Evolutionary conservation across 2,329 filamentous ascomycete genomes (phyloP).

Genomic region (Paraconiothyrium sp.): DNA sequence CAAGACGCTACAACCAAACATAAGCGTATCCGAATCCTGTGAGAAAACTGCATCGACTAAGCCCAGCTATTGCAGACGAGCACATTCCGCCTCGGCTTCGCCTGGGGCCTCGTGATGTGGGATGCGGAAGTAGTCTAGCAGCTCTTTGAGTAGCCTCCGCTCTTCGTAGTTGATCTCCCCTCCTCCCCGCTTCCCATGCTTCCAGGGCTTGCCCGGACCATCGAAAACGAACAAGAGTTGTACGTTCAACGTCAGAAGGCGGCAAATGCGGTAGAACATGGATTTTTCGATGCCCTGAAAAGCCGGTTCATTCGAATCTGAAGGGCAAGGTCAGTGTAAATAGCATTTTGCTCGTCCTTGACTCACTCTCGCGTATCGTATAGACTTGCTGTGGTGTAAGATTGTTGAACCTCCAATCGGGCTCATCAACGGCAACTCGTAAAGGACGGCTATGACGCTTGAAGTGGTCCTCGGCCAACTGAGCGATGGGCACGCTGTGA

Average conservation of each 20-base stretch:
- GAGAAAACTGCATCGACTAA: slow-evolving; percentile 61
- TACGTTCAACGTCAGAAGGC: slow-evolving; percentile 60
- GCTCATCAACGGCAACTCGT: slow-evolving; percentile 55
- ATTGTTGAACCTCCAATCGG: slow-evolving; percentile 57
- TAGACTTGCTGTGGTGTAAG: slow-evolving; percentile 46
- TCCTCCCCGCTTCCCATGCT: slow-evolving; percentile 42
- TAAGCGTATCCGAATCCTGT: slow-evolving; percentile 58
- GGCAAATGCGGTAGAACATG: slow-evolving; percentile 54
- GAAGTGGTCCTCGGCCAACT: slow-evolving; percentile 52
- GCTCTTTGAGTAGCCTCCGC: slow-evolving; percentile 46
- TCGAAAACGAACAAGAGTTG: slow-evolving; percentile 66
- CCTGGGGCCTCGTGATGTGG: slow-evolving; percentile 57
- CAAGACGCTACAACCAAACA: slow-evolving; percentile 59
- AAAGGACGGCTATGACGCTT: slow-evolving; percentile 46
- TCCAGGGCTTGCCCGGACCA: slow-evolving; percentile 56
- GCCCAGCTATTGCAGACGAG: slow-evolving; percentile 53
- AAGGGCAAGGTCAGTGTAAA: slow-evolving; percentile 13
- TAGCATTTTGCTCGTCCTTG: background rate
- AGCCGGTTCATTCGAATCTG: slow-evolving; percentile 38
- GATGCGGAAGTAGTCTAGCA: slow-evolving; percentile 52
- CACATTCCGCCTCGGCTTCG: slow-evolving; percentile 61
- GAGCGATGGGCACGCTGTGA: slow-evolving; percentile 44
- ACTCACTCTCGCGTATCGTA: slow-evolving; percentile 47
- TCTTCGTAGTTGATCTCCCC: slow-evolving; percentile 46
- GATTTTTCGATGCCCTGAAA: slow-evolving; percentile 55